These are phyloP conservation scores for Boletellus emodensis DNA, from an alignment of 768 basidiomycete species.

Conservation along the genomic window DNA sequence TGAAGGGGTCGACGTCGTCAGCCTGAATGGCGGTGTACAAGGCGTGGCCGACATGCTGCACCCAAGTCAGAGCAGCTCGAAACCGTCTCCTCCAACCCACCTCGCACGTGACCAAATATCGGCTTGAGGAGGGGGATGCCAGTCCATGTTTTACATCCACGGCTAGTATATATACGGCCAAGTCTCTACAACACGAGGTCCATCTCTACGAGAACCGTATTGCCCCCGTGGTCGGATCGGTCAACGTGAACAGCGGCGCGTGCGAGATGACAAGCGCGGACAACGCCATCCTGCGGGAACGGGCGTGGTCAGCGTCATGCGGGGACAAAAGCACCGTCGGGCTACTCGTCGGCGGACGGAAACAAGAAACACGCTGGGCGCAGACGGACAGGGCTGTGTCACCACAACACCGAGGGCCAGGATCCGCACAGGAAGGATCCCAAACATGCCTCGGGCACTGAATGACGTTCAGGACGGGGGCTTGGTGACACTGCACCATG, in stretches of 20 bases:
- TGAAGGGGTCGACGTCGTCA: neutral
- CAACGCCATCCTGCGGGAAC: conserved; percentile 32
- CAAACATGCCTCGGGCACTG: conserved; percentile 10
- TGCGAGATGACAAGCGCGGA: conserved; percentile 31
- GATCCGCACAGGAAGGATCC: conserved; percentile 14
- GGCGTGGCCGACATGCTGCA: conserved; percentile 33
- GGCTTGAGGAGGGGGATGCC: neutral
- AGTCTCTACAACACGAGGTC: conserved; percentile 16
- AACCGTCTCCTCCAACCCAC: conserved; percentile 8
- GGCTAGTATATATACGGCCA: conserved; percentile 16
- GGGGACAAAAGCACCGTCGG: conserved; percentile 6
- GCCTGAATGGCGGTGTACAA: conserved; percentile 19
- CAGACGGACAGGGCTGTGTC: conserved; percentile 15
- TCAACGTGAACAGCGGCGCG: conserved; percentile 29
- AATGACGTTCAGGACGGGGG: conserved; percentile 4
- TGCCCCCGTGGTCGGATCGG: conserved; percentile 31
- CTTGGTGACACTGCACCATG: neutral
- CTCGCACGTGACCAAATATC: conserved; percentile 28
- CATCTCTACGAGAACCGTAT: conserved; percentile 28
- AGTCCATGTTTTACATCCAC: neutral
- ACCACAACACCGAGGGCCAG: conserved; percentile 16
- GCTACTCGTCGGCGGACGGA: conserved; percentile 21
- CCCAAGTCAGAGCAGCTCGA: neutral
- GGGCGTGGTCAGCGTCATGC: conserved; percentile 26
- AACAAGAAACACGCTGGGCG: conserved; percentile 11